Evolutionary conservation across 163 green algal species (phyloP), one percentile per base, ranked within the genome.

Genomic region (Dunaliella salina): DNA sequence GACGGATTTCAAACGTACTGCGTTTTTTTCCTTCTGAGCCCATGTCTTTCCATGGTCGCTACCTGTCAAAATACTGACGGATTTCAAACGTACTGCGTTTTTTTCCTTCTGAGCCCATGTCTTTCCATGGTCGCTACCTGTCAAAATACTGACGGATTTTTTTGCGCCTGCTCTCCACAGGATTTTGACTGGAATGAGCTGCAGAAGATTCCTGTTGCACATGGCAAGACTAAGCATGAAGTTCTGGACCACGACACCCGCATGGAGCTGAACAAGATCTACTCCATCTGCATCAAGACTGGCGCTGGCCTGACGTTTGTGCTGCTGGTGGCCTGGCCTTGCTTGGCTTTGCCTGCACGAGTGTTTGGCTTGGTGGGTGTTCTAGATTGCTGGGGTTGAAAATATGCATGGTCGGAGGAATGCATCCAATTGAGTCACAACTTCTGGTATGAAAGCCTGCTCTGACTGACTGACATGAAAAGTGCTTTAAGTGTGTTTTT

Each of bases 261-360:
- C 33, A 33, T 79, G 33, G 81, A 84, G 69, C n/a, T 86, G 71
- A 84, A 45, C 24, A 84, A 46, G 81, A 86, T 82, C 5, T 86
- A 86, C 85, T 34, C n/a, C 30, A 75, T 75, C 63, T 75, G 63
- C 63, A 29, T 75, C 22, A 90, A 90, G 63, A 95, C 91, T 75
- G 93, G 93, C 80, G 91, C 90, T 81, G 75, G 79, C 67, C 91
- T 96, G 15, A 93, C 94, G 17, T 30, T 96, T 15, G 84, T 97
- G 32, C 92, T 98, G 50, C 86, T 98, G 71, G 84, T 98, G 57
- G 24, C 93, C 13, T 98, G 96, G 96, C 96, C 96, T 0, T 32
- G 95, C n/a, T 92, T 98, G 30, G 92, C 96, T 0, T 92, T 98
- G 35, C 94, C 95, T 5, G 95, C 96, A 5, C 86, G 88, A 33